Evolutionary conservation across 768 basidiomycete species (phyloP), one percentile per base, ranked within the genome.

Genomic region (Kwoniella bestiolae): DNA sequence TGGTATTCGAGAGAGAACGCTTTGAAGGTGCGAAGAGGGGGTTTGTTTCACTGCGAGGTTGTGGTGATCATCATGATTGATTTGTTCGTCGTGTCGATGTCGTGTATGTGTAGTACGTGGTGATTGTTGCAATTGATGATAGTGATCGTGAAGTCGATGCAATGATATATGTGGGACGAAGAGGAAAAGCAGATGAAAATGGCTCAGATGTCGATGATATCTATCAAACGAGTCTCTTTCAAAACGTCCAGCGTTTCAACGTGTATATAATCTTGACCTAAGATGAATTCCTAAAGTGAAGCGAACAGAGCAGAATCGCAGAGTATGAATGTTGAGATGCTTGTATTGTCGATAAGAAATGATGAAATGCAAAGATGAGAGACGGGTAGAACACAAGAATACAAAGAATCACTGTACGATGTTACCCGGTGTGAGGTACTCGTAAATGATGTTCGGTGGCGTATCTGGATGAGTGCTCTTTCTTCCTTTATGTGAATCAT

Each of bases 401-500:
- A n/a, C n/a, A n/a, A n/a, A n/a, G n/a, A n/a, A n/a, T n/a, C n/a
- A n/a, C n/a, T n/a, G n/a, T n/a, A n/a, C n/a, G n/a, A n/a, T n/a
- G n/a, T n/a, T n/a, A n/a, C n/a, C n/a, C n/a, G n/a, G n/a, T n/a
- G n/a, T n/a, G n/a, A n/a, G n/a, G n/a, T n/a, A n/a, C n/a, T n/a
- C n/a, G n/a, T n/a, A n/a, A 8, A 7, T 41, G 7, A 41, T 41
- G 18, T 47, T 47, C 14, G 18, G 50, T 51, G 50, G 50, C 50
- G 50, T 51, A 41, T 14, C 26, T 51, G 11, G 25, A 16, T 55
- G 29, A 29, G n/a, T n/a, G n/a, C n/a, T n/a, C n/a, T 35, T 18
- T 55, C 32, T 35, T 38, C 52, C 52, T 55, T 55, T 55, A 55
- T 55, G 52, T 55, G 52, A 55, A 32, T 55, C n/a, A n/a, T n/a